Evolutionary conservation across 1,284 basidiomycete species (phyloP), one percentile per base, ranked within the genome.

Genomic region (Trametes pubescens): DNA sequence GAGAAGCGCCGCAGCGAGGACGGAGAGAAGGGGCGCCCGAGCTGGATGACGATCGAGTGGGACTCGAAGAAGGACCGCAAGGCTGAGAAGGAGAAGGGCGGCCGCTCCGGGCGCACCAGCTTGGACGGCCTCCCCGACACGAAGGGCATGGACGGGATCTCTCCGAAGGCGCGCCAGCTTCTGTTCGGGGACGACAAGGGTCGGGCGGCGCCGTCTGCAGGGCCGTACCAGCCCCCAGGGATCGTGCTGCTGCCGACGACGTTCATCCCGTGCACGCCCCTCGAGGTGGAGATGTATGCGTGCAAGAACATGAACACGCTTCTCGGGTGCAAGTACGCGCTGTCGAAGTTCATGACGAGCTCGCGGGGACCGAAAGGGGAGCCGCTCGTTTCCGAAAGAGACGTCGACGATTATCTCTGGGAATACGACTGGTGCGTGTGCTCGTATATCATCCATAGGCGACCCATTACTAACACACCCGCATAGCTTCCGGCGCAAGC

Each of bases 201-300:
- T 9, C 57, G 47, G 35, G 65, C 68, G 22, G 62, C 66, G 26
- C 66, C 65, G 34, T 59, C 51, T 13, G 57, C 51, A 16, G 48
- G 51, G 22, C 72, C 72, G 4, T 76, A 75, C 53, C 76, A 78
- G 63, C 75, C 76, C 4, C 67, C 72, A 0, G 77, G 76, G 0
- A 66, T 77, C 22, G 55, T 78, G 11, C 72, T 90, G 37, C 74
- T 89, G 40, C 84, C 82, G 75, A 74, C 80, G 38, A 85, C 81
- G 5, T 88, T 88, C 71, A 79, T 91, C 51, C 84, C 87, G 1
- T 79, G 89, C 69, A 62, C 79, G 0, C 80, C 88, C 11, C 70
- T 74, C 2, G 89, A 90, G 71, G 77, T 91, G 47, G 89, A 92
- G 77, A 86, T 88, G 84, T 87, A 91, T 69, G 81, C 86, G 10